These are phyloP conservation scores for Saccharomycopsis guyanensis DNA, from an alignment of 805 yeast genomes.

Conservation along the genomic window DNA sequence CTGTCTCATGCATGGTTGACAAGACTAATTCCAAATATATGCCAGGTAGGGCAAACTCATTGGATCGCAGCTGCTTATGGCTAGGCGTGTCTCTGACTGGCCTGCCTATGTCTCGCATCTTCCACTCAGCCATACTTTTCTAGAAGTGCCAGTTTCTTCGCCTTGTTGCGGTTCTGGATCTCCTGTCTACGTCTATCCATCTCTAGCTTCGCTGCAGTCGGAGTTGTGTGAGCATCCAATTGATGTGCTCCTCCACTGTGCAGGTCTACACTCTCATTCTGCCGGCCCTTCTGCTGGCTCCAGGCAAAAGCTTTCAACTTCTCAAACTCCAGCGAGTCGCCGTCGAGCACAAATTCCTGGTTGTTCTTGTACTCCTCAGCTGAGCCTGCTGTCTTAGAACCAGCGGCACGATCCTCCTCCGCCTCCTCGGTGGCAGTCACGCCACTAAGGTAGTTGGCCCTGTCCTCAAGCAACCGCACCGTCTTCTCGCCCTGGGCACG, in stretches of 20 bases:
- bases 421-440: constrained; percentile 29
- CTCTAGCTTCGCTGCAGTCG: neutral
- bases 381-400: neutral
- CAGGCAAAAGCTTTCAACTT: constrained; percentile 34
- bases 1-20: too few relatives aligned
- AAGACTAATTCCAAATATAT: too few relatives aligned
- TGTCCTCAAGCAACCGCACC: constrained; percentile 44
- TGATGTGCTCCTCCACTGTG: neutral
- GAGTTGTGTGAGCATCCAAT: neutral
- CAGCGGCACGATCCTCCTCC: constrained; percentile 11
- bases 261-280: too few relatives aligned
- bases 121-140: neutral
- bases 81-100: too few relatives aligned
- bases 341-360: constrained; percentile 33
- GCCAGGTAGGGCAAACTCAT: too few relatives aligned
- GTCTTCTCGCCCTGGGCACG: constrained; percentile 27
- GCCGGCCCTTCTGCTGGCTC: constrained; percentile 18
- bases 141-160: neutral
- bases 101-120: too few relatives aligned
- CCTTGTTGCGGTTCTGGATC: neutral
- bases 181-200: neutral
- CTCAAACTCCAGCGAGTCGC: constrained; percentile 35
- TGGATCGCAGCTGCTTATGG: too few relatives aligned
- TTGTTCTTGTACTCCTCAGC: neutral
- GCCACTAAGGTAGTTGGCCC: constrained; percentile 40